A percentile compares a stretch with the other conserved stretches of the same genome.
phyloP scores from a whole-genome alignment of 495 filamentous ascomycete species.

The Penicillium nucicola region DNA sequence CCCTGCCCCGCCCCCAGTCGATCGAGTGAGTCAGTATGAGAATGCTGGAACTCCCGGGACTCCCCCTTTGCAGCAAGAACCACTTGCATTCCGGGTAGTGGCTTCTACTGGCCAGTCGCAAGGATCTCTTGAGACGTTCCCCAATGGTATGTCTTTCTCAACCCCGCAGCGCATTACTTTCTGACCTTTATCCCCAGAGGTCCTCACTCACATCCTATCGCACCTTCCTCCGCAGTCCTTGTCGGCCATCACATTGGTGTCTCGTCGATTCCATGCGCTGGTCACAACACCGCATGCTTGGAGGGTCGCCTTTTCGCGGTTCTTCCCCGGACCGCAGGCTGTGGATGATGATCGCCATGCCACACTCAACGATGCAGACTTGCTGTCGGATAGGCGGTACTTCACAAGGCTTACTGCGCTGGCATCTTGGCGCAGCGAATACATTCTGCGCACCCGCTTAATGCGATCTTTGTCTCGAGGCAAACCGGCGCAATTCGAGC shows the following conservation, averaged over 20 bases:
- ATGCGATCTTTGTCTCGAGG: conserved; percentile 75
- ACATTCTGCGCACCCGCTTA: conserved; percentile 80
- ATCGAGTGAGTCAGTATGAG: conserved; percentile 73
- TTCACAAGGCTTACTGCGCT: conserved; percentile 77
- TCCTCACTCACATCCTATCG: conserved; percentile 87
- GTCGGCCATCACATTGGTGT: conserved; percentile 73
- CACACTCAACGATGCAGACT: conserved; percentile 36
- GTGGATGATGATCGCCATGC: conserved; percentile 26
- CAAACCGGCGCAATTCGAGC: conserved; percentile 62
- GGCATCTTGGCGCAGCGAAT: conserved; percentile 90
- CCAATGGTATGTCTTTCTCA: conserved; percentile 64
- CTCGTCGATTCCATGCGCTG: conserved; percentile 74
- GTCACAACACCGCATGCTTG: conserved; percentile 89
- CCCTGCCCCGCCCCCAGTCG: conserved; percentile 43
- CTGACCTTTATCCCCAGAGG: conserved; percentile 57
- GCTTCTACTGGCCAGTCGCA: conserved; percentile 47
- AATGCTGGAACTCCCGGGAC: conserved; percentile 48
- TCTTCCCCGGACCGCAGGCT: conserved; percentile 71
- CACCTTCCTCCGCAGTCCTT: conserved; percentile 80
- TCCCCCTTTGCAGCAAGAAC: conserved; percentile 43
- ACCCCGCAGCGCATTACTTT: background rate
- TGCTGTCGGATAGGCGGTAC: conserved; percentile 63
- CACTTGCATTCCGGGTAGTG: conserved; percentile 59
- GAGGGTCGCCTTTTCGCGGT: conserved; percentile 84
- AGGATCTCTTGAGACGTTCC: conserved; percentile 62